Conservation (phyloP, 768 basidiomycete genomes). For the Galerina marginata region DNA sequence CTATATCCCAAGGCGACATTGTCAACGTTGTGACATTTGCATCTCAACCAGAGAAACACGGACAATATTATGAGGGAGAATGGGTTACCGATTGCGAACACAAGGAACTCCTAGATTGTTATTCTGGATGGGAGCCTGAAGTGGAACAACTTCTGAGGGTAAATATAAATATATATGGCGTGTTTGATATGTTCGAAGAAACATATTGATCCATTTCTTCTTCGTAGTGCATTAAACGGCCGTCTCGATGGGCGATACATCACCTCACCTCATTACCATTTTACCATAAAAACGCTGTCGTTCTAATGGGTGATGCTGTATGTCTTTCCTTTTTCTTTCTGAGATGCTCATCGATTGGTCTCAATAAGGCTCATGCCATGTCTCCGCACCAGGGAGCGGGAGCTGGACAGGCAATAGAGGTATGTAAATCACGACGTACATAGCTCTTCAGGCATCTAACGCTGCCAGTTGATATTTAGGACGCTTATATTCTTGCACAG, state of each 20-base stretch:
- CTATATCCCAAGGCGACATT: slow-evolving; percentile 47
- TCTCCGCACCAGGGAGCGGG: slow-evolving; percentile 54
- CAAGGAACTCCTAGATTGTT: slow-evolving; percentile 38
- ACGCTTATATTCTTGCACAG: slow-evolving; percentile 55
- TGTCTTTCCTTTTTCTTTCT: slow-evolving; percentile 3
- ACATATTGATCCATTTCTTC: not conserved
- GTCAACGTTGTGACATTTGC: slow-evolving; percentile 52
- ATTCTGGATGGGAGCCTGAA: slow-evolving; percentile 39
- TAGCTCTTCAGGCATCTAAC: too few species aligned
- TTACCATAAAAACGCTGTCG: slow-evolving; percentile 44
- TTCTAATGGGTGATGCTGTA: slow-evolving; percentile 53
- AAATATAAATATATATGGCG: not conserved
- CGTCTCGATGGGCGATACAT: slow-evolving; percentile 51
- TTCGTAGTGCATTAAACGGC: slow-evolving; percentile 39
- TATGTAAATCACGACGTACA: slow-evolving; percentile 14
- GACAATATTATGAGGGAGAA: slow-evolving; percentile 28
- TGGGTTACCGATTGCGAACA: slow-evolving; percentile 39
- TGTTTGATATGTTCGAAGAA: not conserved
- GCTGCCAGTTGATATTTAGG: slow-evolving; percentile 24
- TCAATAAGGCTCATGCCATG: slow-evolving; percentile 51
- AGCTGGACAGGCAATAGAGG: slow-evolving; percentile 58
- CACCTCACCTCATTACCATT: slow-evolving; percentile 42
- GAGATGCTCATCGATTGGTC: not conserved
- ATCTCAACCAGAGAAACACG: slow-evolving; percentile 40
- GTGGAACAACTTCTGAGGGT: slow-evolving; percentile 35